A percentile compares a stretch with the other conserved stretches of the same genome.
Conservation (phyloP, 2,329 filamentous ascomycete genomes). For the Tympanopsis confertula region DNA sequence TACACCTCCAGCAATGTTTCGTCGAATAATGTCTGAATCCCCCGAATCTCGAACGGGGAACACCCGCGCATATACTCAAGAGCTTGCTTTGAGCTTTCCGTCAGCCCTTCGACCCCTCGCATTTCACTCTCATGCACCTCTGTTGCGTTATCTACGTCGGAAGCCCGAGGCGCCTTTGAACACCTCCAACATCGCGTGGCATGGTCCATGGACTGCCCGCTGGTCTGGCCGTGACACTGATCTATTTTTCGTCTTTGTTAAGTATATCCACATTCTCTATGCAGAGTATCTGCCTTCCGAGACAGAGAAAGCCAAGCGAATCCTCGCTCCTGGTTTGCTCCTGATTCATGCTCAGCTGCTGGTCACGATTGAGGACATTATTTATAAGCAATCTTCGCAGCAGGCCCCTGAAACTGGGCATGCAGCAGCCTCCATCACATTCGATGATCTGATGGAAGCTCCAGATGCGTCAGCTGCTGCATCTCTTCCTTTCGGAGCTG, state of each 20-base stretch:
- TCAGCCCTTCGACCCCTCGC: slow-evolving; percentile 43
- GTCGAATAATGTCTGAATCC: slow-evolving; percentile 49
- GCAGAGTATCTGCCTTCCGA: slow-evolving; percentile 42
- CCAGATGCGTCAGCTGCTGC: slow-evolving; percentile 39
- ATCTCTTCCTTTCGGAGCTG: slow-evolving; percentile 39
- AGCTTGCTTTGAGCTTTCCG: slow-evolving; percentile 20
- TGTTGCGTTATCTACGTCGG: slow-evolving; percentile 40
- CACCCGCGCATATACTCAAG: slow-evolving; percentile 18
- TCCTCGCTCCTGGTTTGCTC: slow-evolving; percentile 53
- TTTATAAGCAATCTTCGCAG: slow-evolving; percentile 42
- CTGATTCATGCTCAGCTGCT: slow-evolving; percentile 60
- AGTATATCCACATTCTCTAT: slow-evolving; percentile 57
- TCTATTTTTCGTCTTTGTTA: slow-evolving; percentile 63
- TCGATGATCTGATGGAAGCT: slow-evolving; percentile 54
- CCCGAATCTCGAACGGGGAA: slow-evolving; percentile 41
- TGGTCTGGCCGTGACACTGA: slow-evolving; percentile 67
- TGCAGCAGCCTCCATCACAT: slow-evolving; percentile 41
- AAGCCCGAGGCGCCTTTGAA: slow-evolving; percentile 43
- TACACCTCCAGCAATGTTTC: slow-evolving; percentile 42
- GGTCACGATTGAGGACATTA: slow-evolving; percentile 52
- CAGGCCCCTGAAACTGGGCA: slow-evolving; percentile 21
- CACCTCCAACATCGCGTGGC: slow-evolving; percentile 52
- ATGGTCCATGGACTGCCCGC: slow-evolving; percentile 56
- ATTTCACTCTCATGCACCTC: slow-evolving; percentile 44
- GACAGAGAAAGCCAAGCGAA: slow-evolving; percentile 37